Conservation (phyloP, 192 early-diverging fungal genomes). For the Dissophora ornata region DNA sequence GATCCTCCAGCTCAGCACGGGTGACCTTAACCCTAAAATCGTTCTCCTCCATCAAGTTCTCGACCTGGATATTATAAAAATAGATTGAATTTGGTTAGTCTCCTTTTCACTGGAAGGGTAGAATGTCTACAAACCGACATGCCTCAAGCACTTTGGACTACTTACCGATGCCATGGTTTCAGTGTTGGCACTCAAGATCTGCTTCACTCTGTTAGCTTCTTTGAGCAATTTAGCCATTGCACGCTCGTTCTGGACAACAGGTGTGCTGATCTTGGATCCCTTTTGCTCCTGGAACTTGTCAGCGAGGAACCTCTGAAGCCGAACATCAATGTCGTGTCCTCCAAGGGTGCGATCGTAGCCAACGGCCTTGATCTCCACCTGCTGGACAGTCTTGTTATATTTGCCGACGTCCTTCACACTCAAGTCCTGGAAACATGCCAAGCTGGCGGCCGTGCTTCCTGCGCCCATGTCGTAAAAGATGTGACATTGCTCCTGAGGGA, state of each 20-base stretch:
- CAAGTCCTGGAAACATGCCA: conserved; percentile 80
- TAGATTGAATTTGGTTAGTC: no score
- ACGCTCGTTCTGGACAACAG: conserved; percentile 73
- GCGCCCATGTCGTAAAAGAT: conserved; percentile 99
- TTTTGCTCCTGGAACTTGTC: conserved; percentile 73
- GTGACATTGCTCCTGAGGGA: conserved; percentile 76
- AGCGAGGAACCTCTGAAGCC: conserved; percentile 83
- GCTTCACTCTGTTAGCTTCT: conserved; percentile 96
- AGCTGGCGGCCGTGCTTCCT: conserved; percentile 89
- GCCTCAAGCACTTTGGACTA: not conserved
- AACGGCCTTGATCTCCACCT: conserved; percentile 84
- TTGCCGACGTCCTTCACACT: conserved; percentile 69
- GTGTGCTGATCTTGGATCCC: conserved; percentile 59
- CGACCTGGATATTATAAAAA: conserved; percentile 72
- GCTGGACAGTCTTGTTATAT: conserved; percentile 63
- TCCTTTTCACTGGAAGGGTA: no score
- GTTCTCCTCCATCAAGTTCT: conserved; percentile 85
- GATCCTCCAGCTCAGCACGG: conserved; percentile 79
- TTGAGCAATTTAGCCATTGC: conserved; percentile 92
- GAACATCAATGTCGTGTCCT: conserved; percentile 87
- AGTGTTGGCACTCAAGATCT: conserved; percentile 94
- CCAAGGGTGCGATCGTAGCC: conserved; percentile 89
- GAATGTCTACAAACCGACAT: no score
- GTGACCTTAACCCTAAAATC: conserved; percentile 88
- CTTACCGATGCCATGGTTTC: conserved; percentile 84